Percentiles rank a stretch among this genome's conserved stretches.
These are phyloP conservation scores for Infundibulicybe gibba DNA, from an alignment of 768 basidiomycete species.

Conservation along the genomic window DNA sequence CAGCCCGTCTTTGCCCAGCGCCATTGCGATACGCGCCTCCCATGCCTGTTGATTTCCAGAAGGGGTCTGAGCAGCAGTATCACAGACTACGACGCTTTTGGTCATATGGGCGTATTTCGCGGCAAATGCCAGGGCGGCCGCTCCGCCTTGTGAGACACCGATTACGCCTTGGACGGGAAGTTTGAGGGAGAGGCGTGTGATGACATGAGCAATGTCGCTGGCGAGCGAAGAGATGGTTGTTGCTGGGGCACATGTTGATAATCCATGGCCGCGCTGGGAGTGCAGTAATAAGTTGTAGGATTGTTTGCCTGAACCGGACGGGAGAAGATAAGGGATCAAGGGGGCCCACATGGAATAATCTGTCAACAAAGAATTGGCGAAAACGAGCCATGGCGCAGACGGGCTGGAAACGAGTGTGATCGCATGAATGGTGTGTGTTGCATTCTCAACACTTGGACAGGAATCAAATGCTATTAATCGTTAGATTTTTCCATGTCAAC, in stretches of 20 bases:
- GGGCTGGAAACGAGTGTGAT: conserved; percentile 34
- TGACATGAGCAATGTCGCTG: conserved; percentile 36
- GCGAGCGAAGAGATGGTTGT: conserved; percentile 43
- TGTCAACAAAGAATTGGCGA: conserved; percentile 49
- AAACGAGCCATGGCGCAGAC: conserved; percentile 46
- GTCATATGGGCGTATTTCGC: conserved; percentile 30
- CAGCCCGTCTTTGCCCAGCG: conserved; percentile 17
- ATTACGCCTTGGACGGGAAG: conserved; percentile 41
- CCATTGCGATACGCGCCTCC: conserved; percentile 40
- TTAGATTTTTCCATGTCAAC: neutral
- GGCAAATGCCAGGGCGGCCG: conserved; percentile 43
- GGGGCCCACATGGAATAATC: conserved; percentile 44
- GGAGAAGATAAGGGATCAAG: conserved; percentile 35
- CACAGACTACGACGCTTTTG: conserved; percentile 42
- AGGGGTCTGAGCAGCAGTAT: conserved; percentile 40
- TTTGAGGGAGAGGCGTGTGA: conserved; percentile 28
- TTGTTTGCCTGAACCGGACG: conserved; percentile 7
- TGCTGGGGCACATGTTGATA: conserved; percentile 29
- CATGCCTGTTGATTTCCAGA: conserved; percentile 45
- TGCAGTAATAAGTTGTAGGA: conserved; percentile 47
- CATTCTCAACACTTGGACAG: conserved; percentile 26
- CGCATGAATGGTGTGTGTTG: conserved; percentile 35
- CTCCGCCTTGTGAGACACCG: conserved; percentile 54
- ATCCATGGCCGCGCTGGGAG: conserved; percentile 50
- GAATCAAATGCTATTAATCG: conserved; percentile 31